Percentiles rank a stretch among this genome's conserved stretches.
Evolutionary conservation across 768 basidiomycete genomes (phyloP).

Genomic region (Lactarius pseudohatsudake): DNA sequence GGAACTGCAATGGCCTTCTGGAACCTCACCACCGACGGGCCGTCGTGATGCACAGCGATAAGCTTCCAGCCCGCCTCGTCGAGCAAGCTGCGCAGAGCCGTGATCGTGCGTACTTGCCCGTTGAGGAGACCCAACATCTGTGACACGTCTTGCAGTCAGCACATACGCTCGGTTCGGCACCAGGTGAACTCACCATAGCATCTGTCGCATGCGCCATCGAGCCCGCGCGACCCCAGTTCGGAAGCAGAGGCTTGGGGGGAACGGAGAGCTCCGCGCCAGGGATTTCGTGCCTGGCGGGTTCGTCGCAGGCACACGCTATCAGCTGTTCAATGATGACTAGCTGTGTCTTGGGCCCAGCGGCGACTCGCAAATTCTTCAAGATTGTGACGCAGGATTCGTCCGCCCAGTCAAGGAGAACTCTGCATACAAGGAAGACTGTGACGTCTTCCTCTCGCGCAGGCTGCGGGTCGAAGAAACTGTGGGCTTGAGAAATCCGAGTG

Average conservation of each 20-base stretch:
- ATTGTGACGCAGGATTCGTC: neutral
- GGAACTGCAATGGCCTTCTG: neutral
- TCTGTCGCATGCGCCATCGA: too few relatives aligned
- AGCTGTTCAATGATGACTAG: too few relatives aligned
- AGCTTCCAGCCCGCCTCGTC: neutral
- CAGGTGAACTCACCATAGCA: neutral
- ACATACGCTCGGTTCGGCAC: neutral
- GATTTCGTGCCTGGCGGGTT: too few relatives aligned
- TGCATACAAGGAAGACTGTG: neutral
- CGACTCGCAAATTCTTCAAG: neutral
- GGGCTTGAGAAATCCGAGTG: neutral
- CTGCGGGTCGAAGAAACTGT: neutral
- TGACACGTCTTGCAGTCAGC: too few relatives aligned
- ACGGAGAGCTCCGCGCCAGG: too few relatives aligned
- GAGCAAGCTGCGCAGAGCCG: neutral
- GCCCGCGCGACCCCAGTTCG: too few relatives aligned
- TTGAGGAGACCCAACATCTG: neutral
- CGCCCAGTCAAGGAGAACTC: neutral
- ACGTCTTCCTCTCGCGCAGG: neutral
- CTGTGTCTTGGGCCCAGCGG: too few relatives aligned
- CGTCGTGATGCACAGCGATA: neutral
- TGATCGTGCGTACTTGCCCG: neutral
- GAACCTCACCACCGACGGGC: neutral
- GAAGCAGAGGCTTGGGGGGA: too few relatives aligned
- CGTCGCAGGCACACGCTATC: too few relatives aligned